Base-by-base conservation (phyloP, 805 yeast species). In the Saccharomycopsis vini region DNA sequence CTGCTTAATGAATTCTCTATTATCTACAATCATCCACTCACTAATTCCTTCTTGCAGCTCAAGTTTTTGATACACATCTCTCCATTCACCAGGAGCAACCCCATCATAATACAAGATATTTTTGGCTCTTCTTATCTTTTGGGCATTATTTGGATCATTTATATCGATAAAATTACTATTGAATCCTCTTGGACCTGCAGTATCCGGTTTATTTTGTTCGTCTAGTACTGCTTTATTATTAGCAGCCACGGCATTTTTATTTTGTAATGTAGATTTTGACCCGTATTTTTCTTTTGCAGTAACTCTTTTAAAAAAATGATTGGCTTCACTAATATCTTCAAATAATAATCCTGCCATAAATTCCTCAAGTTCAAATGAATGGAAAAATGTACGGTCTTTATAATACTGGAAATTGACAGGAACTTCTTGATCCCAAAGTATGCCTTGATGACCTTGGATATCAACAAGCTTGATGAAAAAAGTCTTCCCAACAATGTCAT, bases 401-500 rank as follows among this genome's bases (percentile, higher is more conserved):
- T 84, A 76, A 62, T 92, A 92, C 54, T 81, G 80, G 61, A 92
- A 88, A 55, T 85, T 81, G 10, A 86, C 79, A 56, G 85, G 90
- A 39, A 92, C 63, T 62, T 92, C 98, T 62, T 92, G 98, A 61
- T 92, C 98, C 98, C 98, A 92, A 0, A 92, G 52, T 0, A 92
- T 95, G 29, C 97, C 97, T 34, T 82, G 68, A 33, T 46, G 48
- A 5, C 94, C 95, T 31, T 68, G 57, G 26, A 90, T 77, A 56
- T 92, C 98, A 5, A 92, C 94, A 42, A 92, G 59, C 60, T 92
- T 92, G 37, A 92, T 69, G 60, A 88, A 92, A 56, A 85, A 88
- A 0, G 96, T 87, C 61, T 90, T 90, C 2, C 97, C 97, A 2
- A 92, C 95, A 10, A 85, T 62, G 61, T 92, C 98, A 60, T 92